Evolutionary conservation across 2,329 filamentous ascomycete species (phyloP).

Genomic region (Aspergillus costaricaensis): DNA sequence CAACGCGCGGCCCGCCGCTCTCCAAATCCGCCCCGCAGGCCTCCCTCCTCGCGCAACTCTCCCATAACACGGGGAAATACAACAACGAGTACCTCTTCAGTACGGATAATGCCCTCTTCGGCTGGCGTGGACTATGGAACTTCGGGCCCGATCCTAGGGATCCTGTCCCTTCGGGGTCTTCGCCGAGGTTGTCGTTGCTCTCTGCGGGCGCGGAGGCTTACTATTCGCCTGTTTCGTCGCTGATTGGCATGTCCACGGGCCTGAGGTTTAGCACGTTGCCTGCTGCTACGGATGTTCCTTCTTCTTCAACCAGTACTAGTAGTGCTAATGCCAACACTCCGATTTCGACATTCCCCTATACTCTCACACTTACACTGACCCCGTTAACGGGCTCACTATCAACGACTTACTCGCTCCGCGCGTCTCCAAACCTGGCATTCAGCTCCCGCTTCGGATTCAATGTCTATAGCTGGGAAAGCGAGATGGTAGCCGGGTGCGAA

Average conservation of each 20-base stretch:
- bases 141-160: slow-evolving; percentile 69
- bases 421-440: slow-evolving; percentile 77
- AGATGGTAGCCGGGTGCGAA: slow-evolving; percentile 88
- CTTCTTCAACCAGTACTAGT: slow-evolving; percentile 19
- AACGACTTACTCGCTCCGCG: slow-evolving; percentile 87
- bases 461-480: slow-evolving; percentile 96
- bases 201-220: slow-evolving; percentile 92
- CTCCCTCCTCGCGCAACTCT: slow-evolving; percentile 48
- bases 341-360: slow-evolving; percentile 79
- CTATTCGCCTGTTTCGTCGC: slow-evolving; percentile 93
- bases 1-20: slow-evolving; percentile 42
- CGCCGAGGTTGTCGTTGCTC: slow-evolving; percentile 71
- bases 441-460: slow-evolving; percentile 96
- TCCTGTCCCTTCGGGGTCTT: slow-evolving; percentile 43
- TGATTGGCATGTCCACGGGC: slow-evolving; percentile 85
- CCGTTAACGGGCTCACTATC: slow-evolving; percentile 92
- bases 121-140: slow-evolving; percentile 88
- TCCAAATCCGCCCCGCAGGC: slow-evolving; percentile 49
- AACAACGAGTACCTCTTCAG: slow-evolving; percentile 88
- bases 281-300: slow-evolving; percentile 50
- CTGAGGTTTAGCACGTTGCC: slow-evolving; percentile 82
- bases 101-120: slow-evolving; percentile 86
- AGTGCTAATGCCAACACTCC: slow-evolving; percentile 24
- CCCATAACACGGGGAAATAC: slow-evolving; percentile 81
- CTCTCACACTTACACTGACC: slow-evolving; percentile 88